phyloP scores from a whole-genome alignment of 768 basidiomycete species.

The Pleurotus ostreatus region DNA sequence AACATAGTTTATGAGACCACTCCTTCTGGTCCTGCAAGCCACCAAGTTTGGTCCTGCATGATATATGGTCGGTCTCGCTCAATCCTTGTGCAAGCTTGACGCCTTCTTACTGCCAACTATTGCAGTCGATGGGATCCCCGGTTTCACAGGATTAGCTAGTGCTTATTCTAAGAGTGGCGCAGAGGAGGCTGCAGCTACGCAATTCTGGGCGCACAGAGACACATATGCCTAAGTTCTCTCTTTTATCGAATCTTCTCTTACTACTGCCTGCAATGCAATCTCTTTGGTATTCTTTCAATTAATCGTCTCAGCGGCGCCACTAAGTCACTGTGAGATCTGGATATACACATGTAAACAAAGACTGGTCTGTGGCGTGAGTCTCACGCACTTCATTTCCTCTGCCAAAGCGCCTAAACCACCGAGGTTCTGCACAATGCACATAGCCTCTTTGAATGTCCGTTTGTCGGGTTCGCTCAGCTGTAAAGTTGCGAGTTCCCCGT shows the following conservation, averaged over 20 bases:
- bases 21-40: constrained; percentile 19
- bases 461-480: background rate
- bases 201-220: background rate
- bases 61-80: constrained; percentile 21
- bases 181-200: background rate
- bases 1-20: constrained; percentile 10
- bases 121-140: background rate
- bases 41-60: constrained; percentile 19
- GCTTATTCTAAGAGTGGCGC: background rate
- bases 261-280: no score
- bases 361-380: no score
- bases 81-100: background rate
- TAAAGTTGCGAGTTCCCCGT: background rate
- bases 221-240: background rate
- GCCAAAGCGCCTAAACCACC: no score
- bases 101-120: background rate
- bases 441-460: no score
- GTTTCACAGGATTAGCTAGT: background rate
- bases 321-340: no score
- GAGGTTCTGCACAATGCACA: no score
- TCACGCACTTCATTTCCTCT: no score
- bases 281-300: no score
- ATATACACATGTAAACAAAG: no score
- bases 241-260: no score
- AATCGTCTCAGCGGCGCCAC: no score